These are phyloP conservation scores for Pogostemon cablin DNA, from an alignment of 257 asterid genomes.

Conservation along the genomic window DNA sequence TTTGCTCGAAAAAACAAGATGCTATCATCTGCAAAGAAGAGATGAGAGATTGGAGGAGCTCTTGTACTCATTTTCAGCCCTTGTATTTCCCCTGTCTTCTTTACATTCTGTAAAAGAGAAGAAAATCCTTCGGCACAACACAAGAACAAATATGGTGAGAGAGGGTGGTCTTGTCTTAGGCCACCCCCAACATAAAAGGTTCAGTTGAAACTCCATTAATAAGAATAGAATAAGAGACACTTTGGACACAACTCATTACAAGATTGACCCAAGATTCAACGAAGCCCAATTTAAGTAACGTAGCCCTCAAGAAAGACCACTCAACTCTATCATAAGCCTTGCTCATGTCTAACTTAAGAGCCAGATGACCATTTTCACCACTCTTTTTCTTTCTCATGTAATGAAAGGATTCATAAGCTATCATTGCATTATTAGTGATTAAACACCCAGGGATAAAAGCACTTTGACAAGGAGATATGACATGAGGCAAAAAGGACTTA, in stretches of 20 bases:
- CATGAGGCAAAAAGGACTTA: no score
- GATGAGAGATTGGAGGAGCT: background rate
- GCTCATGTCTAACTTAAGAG: background rate
- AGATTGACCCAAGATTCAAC: no score
- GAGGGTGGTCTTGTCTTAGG: no score
- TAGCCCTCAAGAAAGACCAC: background rate
- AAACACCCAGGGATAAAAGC: no score
- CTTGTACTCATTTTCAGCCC: background rate
- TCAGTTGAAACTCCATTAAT: background rate
- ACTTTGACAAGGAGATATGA: no score
- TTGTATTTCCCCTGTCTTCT: no score
- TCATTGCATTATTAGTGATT: background rate
- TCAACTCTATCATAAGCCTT: background rate
- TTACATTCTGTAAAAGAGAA: background rate
- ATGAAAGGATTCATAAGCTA: background rate
- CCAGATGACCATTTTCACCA: background rate
- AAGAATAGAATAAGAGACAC: background rate
- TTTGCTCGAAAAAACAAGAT: background rate
- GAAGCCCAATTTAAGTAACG: background rate
- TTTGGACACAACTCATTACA: background rate
- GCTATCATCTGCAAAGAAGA: constrained; percentile 1
- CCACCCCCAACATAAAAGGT: no score
- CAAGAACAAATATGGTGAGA: no score
- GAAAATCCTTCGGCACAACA: no score
- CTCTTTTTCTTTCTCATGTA: background rate